Percentiles rank a stretch among this genome's conserved stretches.
phyloP scores from a whole-genome alignment of 2,329 filamentous ascomycete genomes.

The Claviceps maximensis region DNA sequence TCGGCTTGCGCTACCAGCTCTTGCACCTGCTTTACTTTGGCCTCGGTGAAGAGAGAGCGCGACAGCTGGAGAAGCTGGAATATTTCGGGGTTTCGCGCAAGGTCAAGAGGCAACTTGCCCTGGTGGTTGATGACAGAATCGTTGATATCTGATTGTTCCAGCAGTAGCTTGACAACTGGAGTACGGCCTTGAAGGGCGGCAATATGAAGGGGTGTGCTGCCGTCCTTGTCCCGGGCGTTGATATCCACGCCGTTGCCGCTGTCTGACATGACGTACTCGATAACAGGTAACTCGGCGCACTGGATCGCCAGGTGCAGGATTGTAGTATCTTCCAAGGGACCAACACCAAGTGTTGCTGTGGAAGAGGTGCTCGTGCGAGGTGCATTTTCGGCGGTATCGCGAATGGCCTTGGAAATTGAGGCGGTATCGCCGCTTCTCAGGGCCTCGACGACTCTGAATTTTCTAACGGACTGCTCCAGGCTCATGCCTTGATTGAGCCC shows the following conservation, averaged over 20 bases:
- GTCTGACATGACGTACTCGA: constrained; percentile 85
- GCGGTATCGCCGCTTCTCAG: constrained; percentile 81
- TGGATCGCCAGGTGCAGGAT: constrained; percentile 90
- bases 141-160: constrained; percentile 75
- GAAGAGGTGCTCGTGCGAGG: constrained; percentile 45
- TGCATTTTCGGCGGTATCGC: constrained; percentile 44
- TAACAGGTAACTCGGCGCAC: constrained; percentile 81
- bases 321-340: constrained; percentile 64
- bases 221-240: constrained; percentile 83
- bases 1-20: constrained; percentile 58
- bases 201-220: constrained; percentile 84
- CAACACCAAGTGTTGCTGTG: constrained; percentile 27
- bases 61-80: constrained; percentile 90
- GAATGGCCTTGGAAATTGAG: constrained; percentile 75
- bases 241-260: constrained; percentile 58
- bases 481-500: constrained; percentile 34
- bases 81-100: constrained; percentile 85
- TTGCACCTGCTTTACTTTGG: constrained; percentile 74
- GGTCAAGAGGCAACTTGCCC: constrained; percentile 73
- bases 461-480: constrained; percentile 86
- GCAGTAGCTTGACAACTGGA: constrained; percentile 66
- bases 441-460: constrained; percentile 89
- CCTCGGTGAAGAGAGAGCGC: constrained; percentile 78
- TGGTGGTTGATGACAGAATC: constrained; percentile 76
- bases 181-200: constrained; percentile 72